Evolutionary conservation across 345 rosid genomes (phyloP).

Genomic region (Lumnitzera racemosa): DNA sequence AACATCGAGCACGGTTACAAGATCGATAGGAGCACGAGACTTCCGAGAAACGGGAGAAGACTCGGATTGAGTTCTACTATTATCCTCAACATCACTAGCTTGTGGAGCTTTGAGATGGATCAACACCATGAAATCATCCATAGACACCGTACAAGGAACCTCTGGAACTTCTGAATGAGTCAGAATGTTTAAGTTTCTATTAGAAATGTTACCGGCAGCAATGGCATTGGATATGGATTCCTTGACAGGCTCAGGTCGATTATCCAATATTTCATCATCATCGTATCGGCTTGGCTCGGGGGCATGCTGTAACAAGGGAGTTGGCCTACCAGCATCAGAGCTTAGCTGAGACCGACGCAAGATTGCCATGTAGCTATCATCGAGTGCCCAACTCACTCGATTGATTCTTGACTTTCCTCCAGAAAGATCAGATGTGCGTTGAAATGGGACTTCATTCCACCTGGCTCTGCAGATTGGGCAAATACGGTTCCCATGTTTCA

Average conservation of each 20-base stretch:
- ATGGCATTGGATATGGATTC: conserved; percentile 9
- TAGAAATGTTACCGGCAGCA: conserved; percentile 20
- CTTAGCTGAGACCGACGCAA: conserved; percentile 43
- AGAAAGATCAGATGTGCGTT: conserved; percentile 30
- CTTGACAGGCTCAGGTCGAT: conserved; percentile 26
- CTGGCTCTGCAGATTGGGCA: conserved; percentile 93
- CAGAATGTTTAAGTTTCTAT: conserved; percentile 44
- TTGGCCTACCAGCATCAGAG: conserved; percentile 36
- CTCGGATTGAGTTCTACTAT: conserved; percentile 10
- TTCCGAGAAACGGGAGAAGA: conserved; percentile 14
- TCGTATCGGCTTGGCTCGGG: conserved; percentile 63
- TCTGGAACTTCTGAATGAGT: conserved; percentile 67
- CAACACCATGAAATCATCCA: conserved; percentile 61
- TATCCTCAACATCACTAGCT: conserved; percentile 22
- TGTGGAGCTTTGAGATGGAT: conserved; percentile 82
- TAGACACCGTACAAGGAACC: conserved; percentile 34
- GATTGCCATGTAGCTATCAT: conserved; percentile 56
- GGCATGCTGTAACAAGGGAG: conserved; percentile 36
- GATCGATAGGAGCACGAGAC: conserved; percentile 82
- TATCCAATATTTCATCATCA: conserved; percentile 70
- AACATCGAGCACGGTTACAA: conserved; percentile 92
- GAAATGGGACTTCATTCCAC: conserved; percentile 89
- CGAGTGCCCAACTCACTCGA: conserved; percentile 44
- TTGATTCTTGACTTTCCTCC: conserved; percentile 34
- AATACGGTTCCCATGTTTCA: conserved; percentile 79